These are phyloP conservation scores for Fusarium vanettenii DNA, from an alignment of 2,329 filamentous ascomycete genomes.

Conservation along the genomic window DNA sequence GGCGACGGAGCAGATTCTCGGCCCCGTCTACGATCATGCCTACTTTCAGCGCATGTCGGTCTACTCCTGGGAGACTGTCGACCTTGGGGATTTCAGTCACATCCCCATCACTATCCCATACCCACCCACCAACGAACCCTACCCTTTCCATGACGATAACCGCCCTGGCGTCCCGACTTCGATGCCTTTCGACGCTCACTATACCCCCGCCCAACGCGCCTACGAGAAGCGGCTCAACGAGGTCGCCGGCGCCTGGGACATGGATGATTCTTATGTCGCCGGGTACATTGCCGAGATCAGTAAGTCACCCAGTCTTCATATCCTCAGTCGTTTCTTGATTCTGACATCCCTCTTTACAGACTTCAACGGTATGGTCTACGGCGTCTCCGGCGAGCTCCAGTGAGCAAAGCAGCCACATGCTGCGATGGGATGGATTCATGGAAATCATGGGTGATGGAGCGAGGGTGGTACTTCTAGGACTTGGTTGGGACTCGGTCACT, in stretches of 20 bases:
- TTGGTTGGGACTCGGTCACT: neutral
- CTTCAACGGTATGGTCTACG: neutral
- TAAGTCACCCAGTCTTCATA: neutral
- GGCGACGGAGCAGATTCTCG: constrained; percentile 38
- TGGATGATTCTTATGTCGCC: neutral
- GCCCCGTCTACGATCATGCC: constrained; percentile 12
- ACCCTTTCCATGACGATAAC: constrained; percentile 1
- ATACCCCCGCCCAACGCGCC: neutral
- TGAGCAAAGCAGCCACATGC: neutral
- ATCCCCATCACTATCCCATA: constrained; percentile 2
- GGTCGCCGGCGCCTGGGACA: neutral
- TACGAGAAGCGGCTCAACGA: neutral
- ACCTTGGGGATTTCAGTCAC: neutral
- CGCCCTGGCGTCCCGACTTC: neutral
- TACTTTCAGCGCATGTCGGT: constrained; percentile 2
- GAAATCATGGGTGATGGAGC: neutral
- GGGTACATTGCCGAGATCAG: neutral
- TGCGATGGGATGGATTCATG: neutral
- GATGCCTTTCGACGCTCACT: neutral
- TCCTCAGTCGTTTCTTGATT: neutral
- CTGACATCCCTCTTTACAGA: neutral
- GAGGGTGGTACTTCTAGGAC: neutral
- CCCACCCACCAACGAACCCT: neutral
- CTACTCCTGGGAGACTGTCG: constrained; percentile 1
- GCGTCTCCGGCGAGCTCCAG: neutral